Evolutionary conservation across 164 flowering plant genomes (phyloP), one percentile per base, ranked within the genome.

Genomic region (Macadamia tetraphylla): DNA sequence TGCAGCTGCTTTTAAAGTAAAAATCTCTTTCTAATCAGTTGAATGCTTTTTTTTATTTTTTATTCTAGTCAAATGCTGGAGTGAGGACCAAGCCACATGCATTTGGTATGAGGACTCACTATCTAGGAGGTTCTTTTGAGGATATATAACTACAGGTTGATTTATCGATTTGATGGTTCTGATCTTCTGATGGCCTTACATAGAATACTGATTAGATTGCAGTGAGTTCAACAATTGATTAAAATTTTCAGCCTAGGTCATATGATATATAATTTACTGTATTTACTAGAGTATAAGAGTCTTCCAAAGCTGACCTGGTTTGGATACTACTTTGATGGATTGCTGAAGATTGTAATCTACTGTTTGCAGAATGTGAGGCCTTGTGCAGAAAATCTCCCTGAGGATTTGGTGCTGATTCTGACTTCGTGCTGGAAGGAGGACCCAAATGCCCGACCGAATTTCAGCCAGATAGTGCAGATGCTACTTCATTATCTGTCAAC

Each of bases 391-490:
- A 74, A 88, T 65, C 87, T 94, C 17, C 96, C 98, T 0, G 89
- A 80, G 68, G 97, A 91, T 30, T 69, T 94, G 73, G 94, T 93
- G 5, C 18, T 65, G 67, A 85, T 90, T n/a, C 76, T 94, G 59
- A 90, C 97, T 46, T 88, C 96, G 29, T 94, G 98, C 64, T 94
- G 98, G 98, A 80, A 77, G 65, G 98, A 94, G 75, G 96, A 91
- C 69, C 92, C 98, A 8, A 84, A 86, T 71, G 81, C 78, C 60
- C 84, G 96, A 8, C 97, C 98, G 42, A 88, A 88, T 76, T 94
- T 94, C 88, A 84, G 70, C 76, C 89, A 90, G 73, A 91, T 94
- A 60, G 88, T 84, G 31, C 86, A 86, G 58, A 91, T 90, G 97
- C 93, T 94, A 43, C 71, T 78, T 29, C 80, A 74, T 43, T 90